Base-by-base conservation (phyloP, 164 flowering plant species). In the Chimonanthus praecox region DNA sequence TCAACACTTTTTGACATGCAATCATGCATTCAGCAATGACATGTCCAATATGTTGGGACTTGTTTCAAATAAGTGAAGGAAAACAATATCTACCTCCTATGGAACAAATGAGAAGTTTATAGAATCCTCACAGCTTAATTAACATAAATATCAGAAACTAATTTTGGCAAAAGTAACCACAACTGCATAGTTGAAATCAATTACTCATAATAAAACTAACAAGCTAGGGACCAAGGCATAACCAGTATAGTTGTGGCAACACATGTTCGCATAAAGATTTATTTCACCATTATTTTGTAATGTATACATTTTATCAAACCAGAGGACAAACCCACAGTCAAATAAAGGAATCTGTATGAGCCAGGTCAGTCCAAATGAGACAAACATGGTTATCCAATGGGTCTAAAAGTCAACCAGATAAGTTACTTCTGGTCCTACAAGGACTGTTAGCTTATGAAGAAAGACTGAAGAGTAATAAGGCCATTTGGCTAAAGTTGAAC, bases 221-320 rank as follows among this genome's bases (percentile, higher is more conserved):
- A 66, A 66, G 69, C 49, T 66, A 44, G 48, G 45, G 47, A 66
- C n/a, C 69, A 66, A 5, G 11, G 44, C 18, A 66, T 66, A 66
- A 66, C 49, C 60, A 54, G 16, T n/a, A 54, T 46, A 66, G 49
- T 44, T 11, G 13, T 46, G 69, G n/a, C 47, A 66, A 66, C 47
- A 45, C 11, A 44, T 9, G 33, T 33, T 33, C 2, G 33, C 33
- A 33, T 33, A 33, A 33, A 33, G 33, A 33, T 33, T 33, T 33
- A 33, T 33, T 33, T 33, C 33, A 33, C 33, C 33, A 33, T 33
- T 33, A 33, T 33, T 33, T 33, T 33, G 33, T 33, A 33, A 33
- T 33, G 33, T 33, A 33, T 33, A 33, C 33, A 33, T 33, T 33
- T 33, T 33, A 33, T 33, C 33, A 33, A 33, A 33, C 33, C 33